Evolutionary conservation across 2,329 filamentous ascomycete species (phyloP).

Genomic region (Geoglossum cookeanum): DNA sequence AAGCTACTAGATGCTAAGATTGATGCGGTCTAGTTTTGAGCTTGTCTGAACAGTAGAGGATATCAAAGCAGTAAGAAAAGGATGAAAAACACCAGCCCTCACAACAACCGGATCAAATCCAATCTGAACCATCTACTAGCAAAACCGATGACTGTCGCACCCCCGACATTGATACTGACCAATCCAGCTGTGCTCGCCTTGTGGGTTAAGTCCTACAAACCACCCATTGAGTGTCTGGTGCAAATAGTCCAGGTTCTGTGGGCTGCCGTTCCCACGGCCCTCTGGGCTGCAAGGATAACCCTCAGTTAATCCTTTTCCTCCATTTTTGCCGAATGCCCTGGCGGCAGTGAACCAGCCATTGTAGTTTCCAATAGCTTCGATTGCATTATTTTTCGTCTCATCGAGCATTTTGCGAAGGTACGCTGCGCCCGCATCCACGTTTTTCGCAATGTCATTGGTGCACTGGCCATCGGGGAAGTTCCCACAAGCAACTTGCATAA

Average conservation of each 20-base stretch:
- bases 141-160: constrained; percentile 10
- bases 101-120: too few relatives aligned
- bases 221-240: constrained; percentile 21
- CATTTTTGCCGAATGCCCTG: constrained; percentile 13
- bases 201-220: constrained; percentile 19
- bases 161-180: constrained; percentile 11
- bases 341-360: constrained; percentile 20
- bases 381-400: constrained; percentile 14
- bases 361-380: constrained; percentile 19
- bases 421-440: constrained; percentile 19
- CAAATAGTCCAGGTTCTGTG: constrained; percentile 21
- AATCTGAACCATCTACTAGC: neutral
- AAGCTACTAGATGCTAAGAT: too few relatives aligned
- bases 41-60: too few relatives aligned
- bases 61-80: too few relatives aligned
- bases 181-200: constrained; percentile 15
- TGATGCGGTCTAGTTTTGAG: too few relatives aligned
- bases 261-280: constrained; percentile 15
- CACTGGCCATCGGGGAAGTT: constrained; percentile 20
- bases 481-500: constrained; percentile 20
- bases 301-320: constrained; percentile 15
- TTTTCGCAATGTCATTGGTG: constrained; percentile 18
- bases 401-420: constrained; percentile 15
- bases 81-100: too few relatives aligned
- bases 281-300: constrained; percentile 15